A percentile compares a stretch with the other conserved stretches of the same genome.
phyloP scores from a whole-genome alignment of 345 rosid genomes.

The Melaleuca alternifolia region DNA sequence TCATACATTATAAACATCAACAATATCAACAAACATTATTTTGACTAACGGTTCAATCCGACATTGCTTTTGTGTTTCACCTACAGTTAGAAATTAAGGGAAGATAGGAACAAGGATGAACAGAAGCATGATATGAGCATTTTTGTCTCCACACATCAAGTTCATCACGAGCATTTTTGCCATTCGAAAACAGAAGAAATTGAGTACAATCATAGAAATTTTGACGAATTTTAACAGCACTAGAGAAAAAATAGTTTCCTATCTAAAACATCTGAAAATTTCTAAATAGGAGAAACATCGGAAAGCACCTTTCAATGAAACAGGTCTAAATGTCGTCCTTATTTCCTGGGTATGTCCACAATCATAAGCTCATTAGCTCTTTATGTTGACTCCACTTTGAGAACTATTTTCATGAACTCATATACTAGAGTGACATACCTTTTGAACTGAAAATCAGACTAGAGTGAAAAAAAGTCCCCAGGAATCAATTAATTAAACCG shows the following conservation, averaged over 20 bases:
- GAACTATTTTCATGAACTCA: constrained; percentile 85
- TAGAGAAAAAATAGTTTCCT: neutral
- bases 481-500: too few species aligned
- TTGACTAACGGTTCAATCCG: neutral
- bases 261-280: neutral
- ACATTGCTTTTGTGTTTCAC: neutral
- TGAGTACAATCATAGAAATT: neutral
- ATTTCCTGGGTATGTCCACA: neutral
- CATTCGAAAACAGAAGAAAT: neutral
- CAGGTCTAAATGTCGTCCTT: neutral
- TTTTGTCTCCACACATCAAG: neutral
- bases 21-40: neutral
- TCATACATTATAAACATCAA: neutral
- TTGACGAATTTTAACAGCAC: neutral
- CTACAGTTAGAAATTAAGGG: neutral
- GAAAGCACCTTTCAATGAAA: neutral
- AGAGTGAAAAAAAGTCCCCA: too few species aligned
- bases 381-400: constrained; percentile 56
- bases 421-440: too few species aligned
- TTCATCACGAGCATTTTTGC: neutral
- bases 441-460: too few species aligned
- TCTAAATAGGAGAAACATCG: too few species aligned
- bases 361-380: neutral
- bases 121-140: neutral
- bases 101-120: neutral